A percentile compares a stretch with the other conserved stretches of the same genome.
Evolutionary conservation across 192 early-diverging fungal genomes (phyloP).

Genomic region (Helicostylum pulchrum): DNA sequence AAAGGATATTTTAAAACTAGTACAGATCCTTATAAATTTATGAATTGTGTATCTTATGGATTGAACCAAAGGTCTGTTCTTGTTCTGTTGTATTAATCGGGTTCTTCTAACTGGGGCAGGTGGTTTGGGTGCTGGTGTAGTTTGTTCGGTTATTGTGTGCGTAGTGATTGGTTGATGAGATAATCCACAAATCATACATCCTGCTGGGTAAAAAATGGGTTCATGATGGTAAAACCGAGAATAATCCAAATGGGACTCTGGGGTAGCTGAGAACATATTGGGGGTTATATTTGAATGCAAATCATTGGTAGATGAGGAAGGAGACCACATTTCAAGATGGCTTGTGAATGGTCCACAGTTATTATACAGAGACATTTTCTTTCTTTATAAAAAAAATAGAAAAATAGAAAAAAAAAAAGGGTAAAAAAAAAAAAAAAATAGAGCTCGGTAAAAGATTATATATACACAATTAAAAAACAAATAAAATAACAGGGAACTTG

Average conservation of each 20-base stretch:
- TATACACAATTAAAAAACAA: no score
- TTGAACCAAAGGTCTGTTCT: no score
- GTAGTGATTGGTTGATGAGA: not conserved
- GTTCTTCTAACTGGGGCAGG: no score
- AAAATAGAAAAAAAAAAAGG: not conserved
- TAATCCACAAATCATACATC: slow-evolving; percentile 13
- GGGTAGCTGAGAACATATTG: not conserved
- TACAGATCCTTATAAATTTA: no score
- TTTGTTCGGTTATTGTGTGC: no score
- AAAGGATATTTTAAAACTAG: no score
- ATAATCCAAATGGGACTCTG: not conserved
- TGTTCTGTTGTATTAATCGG: no score
- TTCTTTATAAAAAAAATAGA: not conserved
- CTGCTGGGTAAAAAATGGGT: slow-evolving; percentile 1
- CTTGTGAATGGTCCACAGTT: not conserved
- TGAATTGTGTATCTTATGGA: no score
- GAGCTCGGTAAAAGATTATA: no score
- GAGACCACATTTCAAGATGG: slow-evolving; percentile 8
- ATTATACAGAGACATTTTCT: not conserved
- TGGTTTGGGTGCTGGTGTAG: not conserved
- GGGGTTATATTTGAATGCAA: not conserved
- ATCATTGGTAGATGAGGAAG: slow-evolving; percentile 1
- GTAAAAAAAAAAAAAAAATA: not conserved
- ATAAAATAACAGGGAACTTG: no score
- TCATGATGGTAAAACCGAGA: slow-evolving; percentile 14